phyloP scores from a whole-genome alignment of 768 basidiomycete genomes.

The Hygrophorus pudorinus region DNA sequence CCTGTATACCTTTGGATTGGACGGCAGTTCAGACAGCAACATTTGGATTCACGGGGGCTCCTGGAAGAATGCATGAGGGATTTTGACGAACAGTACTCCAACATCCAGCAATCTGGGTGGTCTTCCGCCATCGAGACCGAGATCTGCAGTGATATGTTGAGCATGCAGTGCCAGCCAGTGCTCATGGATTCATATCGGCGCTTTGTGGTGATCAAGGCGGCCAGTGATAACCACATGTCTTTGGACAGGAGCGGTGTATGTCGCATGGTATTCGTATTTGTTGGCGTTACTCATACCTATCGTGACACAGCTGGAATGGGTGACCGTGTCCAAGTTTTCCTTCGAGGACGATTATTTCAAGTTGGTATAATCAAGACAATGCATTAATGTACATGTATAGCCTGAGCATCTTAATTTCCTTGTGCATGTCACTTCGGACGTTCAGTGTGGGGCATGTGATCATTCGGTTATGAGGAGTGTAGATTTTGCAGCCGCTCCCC shows the following conservation, averaged over 20 bases:
- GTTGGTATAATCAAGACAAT: background rate
- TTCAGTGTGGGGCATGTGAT: conserved; percentile 3
- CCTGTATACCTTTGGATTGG: conserved; percentile 28
- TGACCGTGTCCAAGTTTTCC: conserved; percentile 32
- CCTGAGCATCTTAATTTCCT: no score
- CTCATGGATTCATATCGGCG: conserved; percentile 56
- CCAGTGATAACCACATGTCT: conserved; percentile 18
- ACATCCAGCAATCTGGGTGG: conserved; percentile 25
- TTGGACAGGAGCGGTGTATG: conserved; percentile 38
- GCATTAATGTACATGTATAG: no score
- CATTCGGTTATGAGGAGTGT: no score
- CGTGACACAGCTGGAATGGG: conserved; percentile 46
- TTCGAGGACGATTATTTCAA: conserved; percentile 37
- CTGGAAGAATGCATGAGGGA: conserved; percentile 33
- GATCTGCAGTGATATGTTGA: conserved; percentile 36
- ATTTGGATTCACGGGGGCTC: conserved; percentile 26
- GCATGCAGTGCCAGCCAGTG: conserved; percentile 52
- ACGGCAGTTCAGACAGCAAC: conserved; percentile 18
- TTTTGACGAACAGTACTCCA: conserved; percentile 29
- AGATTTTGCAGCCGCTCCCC: no score
- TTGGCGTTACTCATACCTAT: background rate
- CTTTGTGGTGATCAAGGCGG: conserved; percentile 47
- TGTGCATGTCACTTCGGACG: background rate
- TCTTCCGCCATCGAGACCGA: conserved; percentile 30
- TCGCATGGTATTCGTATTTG: conserved; percentile 8